phyloP scores from a whole-genome alignment of 2,329 filamentous ascomycete genomes.

The Botryosphaeria agaves region DNA sequence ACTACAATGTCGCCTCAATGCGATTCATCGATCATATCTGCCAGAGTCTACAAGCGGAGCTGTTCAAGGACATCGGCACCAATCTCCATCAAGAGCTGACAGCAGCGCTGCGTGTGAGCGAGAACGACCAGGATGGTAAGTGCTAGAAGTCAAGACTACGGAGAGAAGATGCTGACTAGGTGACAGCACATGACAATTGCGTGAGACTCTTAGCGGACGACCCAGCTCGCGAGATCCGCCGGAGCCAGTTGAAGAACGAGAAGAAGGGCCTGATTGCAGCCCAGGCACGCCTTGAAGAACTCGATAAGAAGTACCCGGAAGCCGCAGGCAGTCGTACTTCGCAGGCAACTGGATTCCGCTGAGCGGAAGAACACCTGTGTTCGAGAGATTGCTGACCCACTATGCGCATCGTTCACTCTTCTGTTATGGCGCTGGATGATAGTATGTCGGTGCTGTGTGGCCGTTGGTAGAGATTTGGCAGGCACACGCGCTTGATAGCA shows the following conservation, averaged over 20 bases:
- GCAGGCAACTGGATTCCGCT: too few species aligned
- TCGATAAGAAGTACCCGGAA: conserved; percentile 5
- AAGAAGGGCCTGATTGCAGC: conserved; percentile 14
- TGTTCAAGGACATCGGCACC: conserved; percentile 5
- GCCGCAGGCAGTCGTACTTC: too few species aligned
- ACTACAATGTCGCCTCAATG: conserved; percentile 49
- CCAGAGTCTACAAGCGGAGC: conserved; percentile 19
- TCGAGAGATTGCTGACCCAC: too few species aligned
- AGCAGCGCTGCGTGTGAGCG: neutral
- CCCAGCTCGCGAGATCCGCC: conserved; percentile 10
- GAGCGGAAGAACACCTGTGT: too few species aligned
- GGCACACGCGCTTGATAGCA: too few species aligned
- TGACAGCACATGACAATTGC: conserved; percentile 3
- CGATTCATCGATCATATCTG: conserved; percentile 42
- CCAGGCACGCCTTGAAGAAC: conserved; percentile 5
- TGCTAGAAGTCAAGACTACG: conserved; percentile 6
- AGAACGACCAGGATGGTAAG: conserved; percentile 3
- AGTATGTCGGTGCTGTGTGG: too few species aligned
- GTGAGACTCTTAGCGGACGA: conserved; percentile 17
- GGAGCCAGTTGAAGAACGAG: conserved; percentile 11
- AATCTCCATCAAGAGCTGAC: neutral
- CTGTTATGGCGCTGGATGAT: too few species aligned
- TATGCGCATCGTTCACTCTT: too few species aligned
- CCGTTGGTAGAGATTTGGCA: too few species aligned
- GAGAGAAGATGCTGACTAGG: conserved; percentile 3